Conservation (phyloP, 306 rosid species). For the Inga oerstediana region DNA sequence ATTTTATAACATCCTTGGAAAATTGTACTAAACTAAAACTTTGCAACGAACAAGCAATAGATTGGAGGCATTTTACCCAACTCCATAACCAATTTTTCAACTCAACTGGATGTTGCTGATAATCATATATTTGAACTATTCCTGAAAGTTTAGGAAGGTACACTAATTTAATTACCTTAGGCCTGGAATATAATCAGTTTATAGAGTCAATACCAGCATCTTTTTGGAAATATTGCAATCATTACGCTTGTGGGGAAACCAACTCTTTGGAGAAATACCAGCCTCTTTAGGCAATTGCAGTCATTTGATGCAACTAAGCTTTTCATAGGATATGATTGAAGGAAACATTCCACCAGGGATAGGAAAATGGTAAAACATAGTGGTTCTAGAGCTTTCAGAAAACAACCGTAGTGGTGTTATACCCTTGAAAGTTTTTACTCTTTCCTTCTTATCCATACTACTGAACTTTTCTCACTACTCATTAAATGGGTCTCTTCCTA, state of each 20-base stretch:
- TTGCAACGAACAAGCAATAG: background rate
- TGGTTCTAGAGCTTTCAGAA: background rate
- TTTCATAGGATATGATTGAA: background rate
- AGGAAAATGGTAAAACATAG: background rate
- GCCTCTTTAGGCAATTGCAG: constrained; percentile 16
- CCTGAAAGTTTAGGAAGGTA: constrained; percentile 8
- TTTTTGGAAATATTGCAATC: background rate
- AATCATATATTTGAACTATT: constrained; percentile 21
- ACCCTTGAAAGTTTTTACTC: background rate
- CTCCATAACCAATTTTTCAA: constrained; percentile 2
- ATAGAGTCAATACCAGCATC: background rate
- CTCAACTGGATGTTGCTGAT: background rate
- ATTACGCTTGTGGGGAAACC: background rate
- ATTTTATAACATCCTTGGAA: background rate
- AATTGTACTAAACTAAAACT: background rate
- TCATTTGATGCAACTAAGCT: background rate
- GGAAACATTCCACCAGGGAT: background rate
- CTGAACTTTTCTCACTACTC: background rate
- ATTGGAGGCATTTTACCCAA: constrained; percentile 6
- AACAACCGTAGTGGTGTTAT: constrained; percentile 4
- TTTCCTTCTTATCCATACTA: background rate
- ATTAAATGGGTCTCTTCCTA: background rate
- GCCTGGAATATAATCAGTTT: background rate
- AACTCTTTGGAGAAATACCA: constrained; percentile 8
- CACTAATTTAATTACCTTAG: background rate